Evolutionary conservation across 2,329 filamentous ascomycete species (phyloP).

Genomic region (Fusarium sp.): DNA sequence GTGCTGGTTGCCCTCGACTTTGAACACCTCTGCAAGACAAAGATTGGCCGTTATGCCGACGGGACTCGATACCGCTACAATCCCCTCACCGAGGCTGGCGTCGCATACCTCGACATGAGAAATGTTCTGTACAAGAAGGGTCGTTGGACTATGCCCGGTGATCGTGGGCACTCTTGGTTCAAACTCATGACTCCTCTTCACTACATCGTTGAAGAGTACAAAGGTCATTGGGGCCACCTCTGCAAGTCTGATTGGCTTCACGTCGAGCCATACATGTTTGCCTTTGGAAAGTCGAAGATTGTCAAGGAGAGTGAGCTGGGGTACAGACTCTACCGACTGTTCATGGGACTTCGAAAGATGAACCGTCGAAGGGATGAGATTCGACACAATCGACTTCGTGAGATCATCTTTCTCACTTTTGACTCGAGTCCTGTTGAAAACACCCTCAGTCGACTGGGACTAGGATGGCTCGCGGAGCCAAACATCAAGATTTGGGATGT

Average conservation of each 20-base stretch:
- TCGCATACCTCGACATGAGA: constrained; percentile 29
- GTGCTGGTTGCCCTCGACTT: constrained; percentile 22
- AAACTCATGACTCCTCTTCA: constrained; percentile 23
- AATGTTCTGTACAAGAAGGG: constrained; percentile 3
- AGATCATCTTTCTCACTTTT: constrained; percentile 29
- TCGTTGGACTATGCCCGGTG: not conserved
- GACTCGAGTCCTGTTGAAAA: constrained; percentile 2
- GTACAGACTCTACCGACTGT: not conserved
- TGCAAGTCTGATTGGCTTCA: constrained; percentile 6
- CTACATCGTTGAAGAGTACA: constrained; percentile 23
- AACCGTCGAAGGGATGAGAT: constrained; percentile 20
- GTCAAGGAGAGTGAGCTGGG: not conserved
- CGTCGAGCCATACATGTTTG: constrained; percentile 23
- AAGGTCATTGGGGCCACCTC: constrained; percentile 15
- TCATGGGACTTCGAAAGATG: constrained; percentile 4
- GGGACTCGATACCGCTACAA: not conserved
- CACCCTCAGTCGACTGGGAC: not conserved
- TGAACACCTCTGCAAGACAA: constrained; percentile 15
- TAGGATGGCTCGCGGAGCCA: constrained; percentile 5
- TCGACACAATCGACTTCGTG: not conserved
- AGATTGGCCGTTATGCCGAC: not conserved
- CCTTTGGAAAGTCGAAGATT: constrained; percentile 26
- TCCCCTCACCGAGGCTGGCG: constrained; percentile 19
- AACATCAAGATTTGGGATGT: constrained; percentile 24
- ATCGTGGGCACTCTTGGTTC: constrained; percentile 33